Evolutionary conservation across 768 basidiomycete species (phyloP).

Genomic region (Boletus vinaceobasis): DNA sequence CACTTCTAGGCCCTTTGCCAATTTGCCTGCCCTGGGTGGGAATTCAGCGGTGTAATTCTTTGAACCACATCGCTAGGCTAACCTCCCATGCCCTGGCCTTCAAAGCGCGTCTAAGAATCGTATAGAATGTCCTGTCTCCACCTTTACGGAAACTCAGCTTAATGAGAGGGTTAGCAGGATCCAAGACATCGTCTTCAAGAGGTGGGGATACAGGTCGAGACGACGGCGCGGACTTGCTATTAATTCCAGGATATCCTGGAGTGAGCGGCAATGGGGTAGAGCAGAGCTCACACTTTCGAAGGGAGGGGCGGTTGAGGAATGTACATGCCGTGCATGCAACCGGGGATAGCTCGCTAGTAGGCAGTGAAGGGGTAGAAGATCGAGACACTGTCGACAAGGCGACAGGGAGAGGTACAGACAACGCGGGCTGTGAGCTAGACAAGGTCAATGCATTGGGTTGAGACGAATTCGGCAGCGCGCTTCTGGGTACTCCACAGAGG

Average conservation of each 20-base stretch:
- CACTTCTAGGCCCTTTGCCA: slow-evolving; percentile 20
- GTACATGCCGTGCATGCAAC: slow-evolving; percentile 85
- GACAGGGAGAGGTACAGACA: slow-evolving; percentile 33
- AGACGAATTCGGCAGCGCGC: slow-evolving; percentile 29
- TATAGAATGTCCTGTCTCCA: slow-evolving; percentile 82
- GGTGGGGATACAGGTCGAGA: slow-evolving; percentile 61
- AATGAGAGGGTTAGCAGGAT: slow-evolving; percentile 47
- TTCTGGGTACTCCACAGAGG: slow-evolving; percentile 78
- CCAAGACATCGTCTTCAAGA: slow-evolving; percentile 19
- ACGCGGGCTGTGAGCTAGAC: slow-evolving; percentile 38
- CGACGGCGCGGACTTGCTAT: slow-evolving; percentile 58
- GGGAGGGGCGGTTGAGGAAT: slow-evolving; percentile 80
- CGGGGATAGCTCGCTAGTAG: slow-evolving; percentile 25
- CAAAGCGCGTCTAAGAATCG: slow-evolving; percentile 66
- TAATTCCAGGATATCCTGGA: slow-evolving; percentile 17
- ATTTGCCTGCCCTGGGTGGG: slow-evolving; percentile 28
- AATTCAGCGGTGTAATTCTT: slow-evolving; percentile 1
- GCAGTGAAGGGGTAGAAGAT: slow-evolving; percentile 20
- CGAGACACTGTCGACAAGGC: slow-evolving; percentile 17
- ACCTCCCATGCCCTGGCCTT: slow-evolving; percentile 77
- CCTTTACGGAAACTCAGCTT: slow-evolving; percentile 90
- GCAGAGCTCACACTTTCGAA: slow-evolving; percentile 83
- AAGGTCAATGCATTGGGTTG: slow-evolving; percentile 33
- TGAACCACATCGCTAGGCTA: slow-evolving; percentile 7
- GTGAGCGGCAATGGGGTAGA: slow-evolving; percentile 55